phyloP scores from a whole-genome alignment of 768 basidiomycete species.

The Mrakia blollopis region DNA sequence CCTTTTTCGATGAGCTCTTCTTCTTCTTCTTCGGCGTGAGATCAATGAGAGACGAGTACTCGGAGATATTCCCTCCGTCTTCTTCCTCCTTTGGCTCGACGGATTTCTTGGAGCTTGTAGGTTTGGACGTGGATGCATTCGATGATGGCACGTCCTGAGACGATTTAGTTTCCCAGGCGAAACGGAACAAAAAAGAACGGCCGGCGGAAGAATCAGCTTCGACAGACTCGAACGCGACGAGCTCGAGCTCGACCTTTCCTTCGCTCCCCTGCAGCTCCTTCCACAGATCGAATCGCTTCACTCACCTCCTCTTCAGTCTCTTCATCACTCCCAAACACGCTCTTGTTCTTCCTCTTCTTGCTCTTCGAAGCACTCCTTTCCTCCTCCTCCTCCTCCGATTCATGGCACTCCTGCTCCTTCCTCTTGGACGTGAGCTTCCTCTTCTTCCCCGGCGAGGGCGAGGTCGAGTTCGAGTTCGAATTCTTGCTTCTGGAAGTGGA shows the following conservation, averaged over 20 bases:
- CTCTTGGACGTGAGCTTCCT: not conserved
- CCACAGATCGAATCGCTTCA: not conserved
- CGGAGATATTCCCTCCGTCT: not conserved
- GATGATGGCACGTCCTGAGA: not conserved
- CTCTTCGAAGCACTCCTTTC: not conserved
- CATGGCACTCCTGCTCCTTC: not conserved
- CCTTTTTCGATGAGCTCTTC: not conserved
- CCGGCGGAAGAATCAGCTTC: not conserved
- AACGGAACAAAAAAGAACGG: not conserved
- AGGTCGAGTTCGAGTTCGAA: not conserved
- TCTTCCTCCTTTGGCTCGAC: not conserved
- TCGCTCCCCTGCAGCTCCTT: not conserved
- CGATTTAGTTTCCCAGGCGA: not conserved
- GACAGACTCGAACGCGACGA: not conserved
- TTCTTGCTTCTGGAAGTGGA: too few relatives aligned
- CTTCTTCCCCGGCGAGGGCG: not conserved
- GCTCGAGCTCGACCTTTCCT: not conserved
- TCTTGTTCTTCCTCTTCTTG: not conserved
- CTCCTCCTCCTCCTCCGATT: not conserved
- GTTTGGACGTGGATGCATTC: not conserved
- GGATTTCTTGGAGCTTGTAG: not conserved
- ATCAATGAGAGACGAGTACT: not conserved
- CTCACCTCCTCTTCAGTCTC: not conserved
- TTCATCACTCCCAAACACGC: not conserved
- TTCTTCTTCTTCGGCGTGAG: not conserved